phyloP scores from a whole-genome alignment of 257 asterid species.

The Gentiana dahurica region DNA sequence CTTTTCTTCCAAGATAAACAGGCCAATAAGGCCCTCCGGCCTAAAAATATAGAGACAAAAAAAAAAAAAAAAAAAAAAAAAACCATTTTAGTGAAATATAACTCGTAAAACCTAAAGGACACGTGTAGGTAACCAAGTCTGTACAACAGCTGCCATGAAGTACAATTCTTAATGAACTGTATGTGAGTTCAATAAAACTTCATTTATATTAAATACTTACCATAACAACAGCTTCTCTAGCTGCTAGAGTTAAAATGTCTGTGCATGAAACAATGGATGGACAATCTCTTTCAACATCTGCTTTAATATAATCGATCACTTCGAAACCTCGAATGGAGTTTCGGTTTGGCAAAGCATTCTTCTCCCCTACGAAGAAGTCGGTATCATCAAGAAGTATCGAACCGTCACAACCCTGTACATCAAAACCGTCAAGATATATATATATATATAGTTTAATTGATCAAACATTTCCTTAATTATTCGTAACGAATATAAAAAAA shows the following conservation, averaged over 20 bases:
- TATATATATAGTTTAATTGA: too few species aligned
- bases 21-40: slow-evolving; percentile 48
- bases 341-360: slow-evolving; percentile 53
- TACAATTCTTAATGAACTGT: not conserved
- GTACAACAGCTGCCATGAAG: too few species aligned
- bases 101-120: too few species aligned
- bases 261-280: slow-evolving; percentile 42
- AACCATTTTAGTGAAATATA: too few species aligned
- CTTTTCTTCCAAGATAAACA: slow-evolving; percentile 30
- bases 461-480: not conserved
- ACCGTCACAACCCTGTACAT: slow-evolving; percentile 65
- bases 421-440: too few species aligned
- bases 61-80: not conserved
- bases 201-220: slow-evolving; percentile 22
- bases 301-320: slow-evolving; percentile 49
- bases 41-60: slow-evolving; percentile 12
- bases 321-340: slow-evolving; percentile 63
- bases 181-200: not conserved
- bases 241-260: slow-evolving; percentile 40
- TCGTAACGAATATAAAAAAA: too few species aligned
- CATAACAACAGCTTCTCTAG: slow-evolving; percentile 57
- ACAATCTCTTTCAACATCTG: slow-evolving; percentile 47
- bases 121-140: too few species aligned
- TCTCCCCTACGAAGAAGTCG: slow-evolving; percentile 48
- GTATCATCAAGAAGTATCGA: slow-evolving; percentile 72